phyloP scores from a whole-genome alignment of 2,329 filamentous ascomycete species.

The Monosporascus sp. region DNA sequence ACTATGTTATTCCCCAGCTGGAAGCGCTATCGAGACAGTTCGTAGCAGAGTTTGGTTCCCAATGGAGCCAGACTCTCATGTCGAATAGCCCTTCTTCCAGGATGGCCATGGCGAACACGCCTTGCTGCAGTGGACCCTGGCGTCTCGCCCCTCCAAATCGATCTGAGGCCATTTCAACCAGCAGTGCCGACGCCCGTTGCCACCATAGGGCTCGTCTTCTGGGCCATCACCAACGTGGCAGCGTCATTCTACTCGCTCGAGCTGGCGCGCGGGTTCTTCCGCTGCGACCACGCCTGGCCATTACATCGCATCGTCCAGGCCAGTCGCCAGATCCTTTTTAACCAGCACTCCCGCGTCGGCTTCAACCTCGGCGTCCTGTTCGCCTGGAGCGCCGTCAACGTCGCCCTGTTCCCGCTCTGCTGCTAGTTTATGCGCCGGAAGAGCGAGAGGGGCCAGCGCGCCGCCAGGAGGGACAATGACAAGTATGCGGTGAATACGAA shows the following conservation, averaged over 20 bases:
- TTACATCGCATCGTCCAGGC: constrained; percentile 57
- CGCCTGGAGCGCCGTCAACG: constrained; percentile 50
- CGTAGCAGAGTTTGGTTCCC: constrained; percentile 39
- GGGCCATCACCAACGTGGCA: constrained; percentile 60
- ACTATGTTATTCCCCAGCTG: constrained; percentile 49
- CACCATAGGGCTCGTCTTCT: constrained; percentile 59
- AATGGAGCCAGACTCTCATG: constrained; percentile 33
- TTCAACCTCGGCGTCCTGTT: constrained; percentile 57
- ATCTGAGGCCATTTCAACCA: constrained; percentile 55
- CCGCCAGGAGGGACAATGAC: constrained; percentile 19
- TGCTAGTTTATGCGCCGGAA: constrained; percentile 39
- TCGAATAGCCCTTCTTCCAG: too few species aligned
- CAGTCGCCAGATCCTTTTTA: constrained; percentile 55
- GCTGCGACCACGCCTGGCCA: constrained; percentile 60
- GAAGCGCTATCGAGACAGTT: constrained; percentile 40
- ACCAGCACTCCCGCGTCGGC: constrained; percentile 50
- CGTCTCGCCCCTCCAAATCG: constrained; percentile 30
- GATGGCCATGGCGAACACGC: constrained; percentile 28
- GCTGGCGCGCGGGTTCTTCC: constrained; percentile 52
- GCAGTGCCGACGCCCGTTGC: constrained; percentile 50
- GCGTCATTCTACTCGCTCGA: constrained; percentile 56
- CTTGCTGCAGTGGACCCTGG: constrained; percentile 26
- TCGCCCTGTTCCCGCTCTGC: constrained; percentile 45
- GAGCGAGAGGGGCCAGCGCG: constrained; percentile 22
- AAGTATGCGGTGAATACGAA: constrained; percentile 21